Percentiles rank a stretch among this genome's conserved stretches.
Evolutionary conservation across 768 basidiomycete species (phyloP).

Genomic region (Amanita phalloides): DNA sequence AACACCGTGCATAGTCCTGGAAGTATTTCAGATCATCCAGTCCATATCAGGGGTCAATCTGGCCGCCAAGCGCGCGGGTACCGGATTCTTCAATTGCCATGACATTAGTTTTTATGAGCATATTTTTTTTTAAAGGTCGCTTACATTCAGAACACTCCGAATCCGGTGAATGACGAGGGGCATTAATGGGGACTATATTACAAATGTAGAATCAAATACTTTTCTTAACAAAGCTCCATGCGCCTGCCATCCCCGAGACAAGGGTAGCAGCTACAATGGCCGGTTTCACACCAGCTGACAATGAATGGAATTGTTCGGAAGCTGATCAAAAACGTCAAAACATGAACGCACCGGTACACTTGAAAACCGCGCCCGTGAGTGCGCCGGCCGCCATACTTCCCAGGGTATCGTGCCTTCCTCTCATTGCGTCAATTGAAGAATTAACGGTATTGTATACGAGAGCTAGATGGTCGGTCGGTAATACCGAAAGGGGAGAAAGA

Average conservation of each 20-base stretch:
- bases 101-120: slow-evolving; percentile 15
- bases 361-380: slow-evolving; percentile 84
- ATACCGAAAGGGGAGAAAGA: slow-evolving; percentile 18
- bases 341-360: slow-evolving; percentile 74
- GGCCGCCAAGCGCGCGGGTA: slow-evolving; percentile 30
- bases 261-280: slow-evolving; percentile 83
- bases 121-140: slow-evolving; percentile 27
- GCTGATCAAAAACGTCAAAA: slow-evolving; percentile 16
- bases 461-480: slow-evolving; percentile 44
- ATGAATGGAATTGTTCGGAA: slow-evolving; percentile 24
- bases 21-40: slow-evolving; percentile 32
- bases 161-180: slow-evolving; percentile 32
- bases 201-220: slow-evolving; percentile 51
- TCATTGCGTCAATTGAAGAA: slow-evolving; percentile 79
- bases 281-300: slow-evolving; percentile 83
- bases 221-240: slow-evolving; percentile 94
- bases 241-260: slow-evolving; percentile 82
- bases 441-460: slow-evolving; percentile 95
- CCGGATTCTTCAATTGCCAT: slow-evolving; percentile 20
- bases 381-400: slow-evolving; percentile 92
- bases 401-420: slow-evolving; percentile 85
- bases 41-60: slow-evolving; percentile 33
- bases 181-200: slow-evolving; percentile 39
- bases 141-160: slow-evolving; percentile 31
- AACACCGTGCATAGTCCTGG: slow-evolving; percentile 33